Percentiles rank a stretch among this genome's conserved stretches.
These are phyloP conservation scores for Zygoascus ofunaensis DNA, from an alignment of 805 yeast species.

Conservation along the genomic window DNA sequence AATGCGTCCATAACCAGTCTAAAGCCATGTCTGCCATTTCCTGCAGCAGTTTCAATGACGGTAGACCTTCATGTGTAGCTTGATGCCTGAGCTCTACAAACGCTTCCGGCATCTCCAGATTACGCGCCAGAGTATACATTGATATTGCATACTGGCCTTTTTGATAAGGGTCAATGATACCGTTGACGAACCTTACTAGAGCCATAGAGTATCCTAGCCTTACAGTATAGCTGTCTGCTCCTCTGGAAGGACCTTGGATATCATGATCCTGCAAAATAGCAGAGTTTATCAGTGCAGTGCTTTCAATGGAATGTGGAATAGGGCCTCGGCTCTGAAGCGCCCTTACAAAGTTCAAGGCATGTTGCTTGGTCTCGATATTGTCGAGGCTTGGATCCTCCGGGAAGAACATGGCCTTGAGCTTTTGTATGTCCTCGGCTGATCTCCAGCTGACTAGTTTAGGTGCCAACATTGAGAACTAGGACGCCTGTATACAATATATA, in stretches of 20 bases:
- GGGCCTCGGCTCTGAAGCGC: conserved; percentile 51
- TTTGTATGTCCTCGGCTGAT: conserved; percentile 34
- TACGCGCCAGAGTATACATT: conserved; percentile 61
- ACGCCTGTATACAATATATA: too few relatives aligned
- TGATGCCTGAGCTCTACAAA: conserved; percentile 87
- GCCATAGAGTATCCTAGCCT: conserved; percentile 62
- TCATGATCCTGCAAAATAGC: conserved; percentile 39
- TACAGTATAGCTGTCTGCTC: conserved; percentile 30
- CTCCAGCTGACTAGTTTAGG: conserved; percentile 34
- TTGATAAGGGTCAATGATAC: conserved; percentile 79
- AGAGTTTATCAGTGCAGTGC: conserved; percentile 52
- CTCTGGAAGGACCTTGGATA: conserved; percentile 20
- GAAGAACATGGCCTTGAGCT: conserved; percentile 46
- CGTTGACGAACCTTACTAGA: conserved; percentile 80
- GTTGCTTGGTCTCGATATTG: neutral
- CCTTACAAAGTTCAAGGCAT: conserved; percentile 45
- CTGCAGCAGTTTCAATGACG: conserved; percentile 60
- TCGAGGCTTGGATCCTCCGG: conserved; percentile 29
- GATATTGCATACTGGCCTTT: conserved; percentile 72
- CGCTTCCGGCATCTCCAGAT: conserved; percentile 58
- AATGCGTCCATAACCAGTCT: conserved; percentile 63
- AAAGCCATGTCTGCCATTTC: conserved; percentile 52
- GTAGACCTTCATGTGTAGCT: conserved; percentile 83
- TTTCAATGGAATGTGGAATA: conserved; percentile 64
- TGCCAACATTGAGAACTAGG: too few relatives aligned